Percentiles rank a stretch among this genome's conserved stretches.
phyloP scores from a whole-genome alignment of 352 stramenopile genomes.

The Pythium pyrilobum region DNA sequence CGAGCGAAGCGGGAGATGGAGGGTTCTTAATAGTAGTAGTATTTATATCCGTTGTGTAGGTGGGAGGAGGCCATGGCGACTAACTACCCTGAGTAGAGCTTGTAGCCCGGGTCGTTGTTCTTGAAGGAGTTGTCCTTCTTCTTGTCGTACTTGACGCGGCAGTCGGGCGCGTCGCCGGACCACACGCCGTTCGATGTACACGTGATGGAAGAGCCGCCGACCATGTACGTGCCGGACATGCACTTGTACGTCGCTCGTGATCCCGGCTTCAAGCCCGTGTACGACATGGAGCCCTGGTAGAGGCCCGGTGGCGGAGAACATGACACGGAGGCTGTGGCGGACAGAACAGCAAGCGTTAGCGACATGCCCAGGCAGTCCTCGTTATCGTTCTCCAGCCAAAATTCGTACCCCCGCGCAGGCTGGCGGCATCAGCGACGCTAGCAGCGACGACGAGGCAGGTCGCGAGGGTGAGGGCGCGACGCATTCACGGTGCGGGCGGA shows the following conservation, averaged over 20 bases:
- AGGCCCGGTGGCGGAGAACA: conserved; percentile 19
- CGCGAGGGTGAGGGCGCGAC: background rate
- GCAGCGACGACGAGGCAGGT: background rate
- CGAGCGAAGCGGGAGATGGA: no score
- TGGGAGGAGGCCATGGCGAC: no score
- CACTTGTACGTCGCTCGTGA: conserved; percentile 35
- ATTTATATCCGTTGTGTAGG: no score
- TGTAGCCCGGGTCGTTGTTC: conserved; percentile 46
- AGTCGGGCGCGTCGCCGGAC: conserved; percentile 29
- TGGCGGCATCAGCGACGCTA: background rate
- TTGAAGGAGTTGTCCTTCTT: conserved; percentile 54
- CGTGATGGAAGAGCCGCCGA: conserved; percentile 20
- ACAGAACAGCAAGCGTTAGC: background rate
- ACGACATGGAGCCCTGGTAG: conserved; percentile 40
- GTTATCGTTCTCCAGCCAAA: background rate
- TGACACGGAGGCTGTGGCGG: conserved; percentile 12
- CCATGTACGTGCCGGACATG: conserved; percentile 35
- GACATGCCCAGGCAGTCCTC: background rate
- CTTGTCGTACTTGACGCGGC: conserved; percentile 33
- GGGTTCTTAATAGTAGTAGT: no score
- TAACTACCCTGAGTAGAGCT: conserved; percentile 46
- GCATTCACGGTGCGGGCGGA: background rate
- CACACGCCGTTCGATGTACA: conserved; percentile 38
- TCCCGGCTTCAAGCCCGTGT: conserved; percentile 28
- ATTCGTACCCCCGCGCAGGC: conserved; percentile 1